These are phyloP conservation scores for Trichoderma guizhouense DNA, from an alignment of 2,329 filamentous ascomycete genomes.

Conservation along the genomic window DNA sequence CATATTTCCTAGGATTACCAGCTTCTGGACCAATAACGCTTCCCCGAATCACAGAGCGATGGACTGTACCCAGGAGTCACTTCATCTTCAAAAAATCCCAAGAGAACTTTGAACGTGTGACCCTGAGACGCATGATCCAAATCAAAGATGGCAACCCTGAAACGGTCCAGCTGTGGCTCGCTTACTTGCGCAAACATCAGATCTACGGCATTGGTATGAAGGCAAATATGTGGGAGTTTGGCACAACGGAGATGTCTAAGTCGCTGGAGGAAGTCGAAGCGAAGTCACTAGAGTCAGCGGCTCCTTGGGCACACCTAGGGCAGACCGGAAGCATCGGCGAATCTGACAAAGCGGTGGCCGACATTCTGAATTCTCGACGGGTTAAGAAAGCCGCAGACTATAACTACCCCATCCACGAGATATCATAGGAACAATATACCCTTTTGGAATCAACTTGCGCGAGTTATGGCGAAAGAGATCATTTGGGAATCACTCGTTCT, in stretches of 20 bases:
- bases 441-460: background rate
- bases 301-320: slow-evolving; percentile 55
- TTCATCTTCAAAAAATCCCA: slow-evolving; percentile 98
- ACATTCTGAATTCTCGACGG: slow-evolving; percentile 52
- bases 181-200: slow-evolving; percentile 85
- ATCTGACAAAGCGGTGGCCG: slow-evolving; percentile 51
- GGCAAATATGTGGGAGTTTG: slow-evolving; percentile 92
- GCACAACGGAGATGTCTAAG: slow-evolving; percentile 51
- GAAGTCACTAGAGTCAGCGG: slow-evolving; percentile 37
- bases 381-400: slow-evolving; percentile 34
- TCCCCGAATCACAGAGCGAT: slow-evolving; percentile 82
- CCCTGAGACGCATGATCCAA: slow-evolving; percentile 79
- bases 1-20: slow-evolving; percentile 87
- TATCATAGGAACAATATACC: slow-evolving; percentile 12
- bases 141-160: slow-evolving; percentile 90
- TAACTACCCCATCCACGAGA: slow-evolving; percentile 11
- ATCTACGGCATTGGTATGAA: slow-evolving; percentile 99
- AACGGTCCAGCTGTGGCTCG: slow-evolving; percentile 86
- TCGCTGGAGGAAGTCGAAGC: slow-evolving; percentile 21
- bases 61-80: slow-evolving; percentile 84
- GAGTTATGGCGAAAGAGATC: background rate
- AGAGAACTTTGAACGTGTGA: slow-evolving; percentile 95
- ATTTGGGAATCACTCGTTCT: background rate
- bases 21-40: slow-evolving; percentile 83
- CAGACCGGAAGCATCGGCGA: slow-evolving; percentile 49